Conservation (phyloP, 768 basidiomycete species). For the Tephrocybe sp. region DNA sequence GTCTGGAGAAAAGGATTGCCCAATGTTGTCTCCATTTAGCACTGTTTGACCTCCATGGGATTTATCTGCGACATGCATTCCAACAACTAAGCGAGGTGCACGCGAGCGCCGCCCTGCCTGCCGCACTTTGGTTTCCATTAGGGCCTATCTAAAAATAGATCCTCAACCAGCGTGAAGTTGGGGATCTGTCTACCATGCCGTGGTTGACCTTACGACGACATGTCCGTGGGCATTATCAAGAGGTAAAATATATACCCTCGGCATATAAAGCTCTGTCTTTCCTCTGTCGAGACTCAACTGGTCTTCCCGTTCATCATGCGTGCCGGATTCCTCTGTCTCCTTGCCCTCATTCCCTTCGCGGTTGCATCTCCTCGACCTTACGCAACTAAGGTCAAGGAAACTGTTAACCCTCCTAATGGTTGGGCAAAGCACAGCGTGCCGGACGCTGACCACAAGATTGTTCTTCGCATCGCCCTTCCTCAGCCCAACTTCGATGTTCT, state of each 20-base stretch:
- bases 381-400: constrained; percentile 32
- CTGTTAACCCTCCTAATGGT: constrained; percentile 38
- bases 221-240: too few species aligned
- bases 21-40: too few species aligned
- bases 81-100: too few species aligned
- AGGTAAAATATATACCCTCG: neutral
- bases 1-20: too few species aligned
- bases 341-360: constrained; percentile 8
- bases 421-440: constrained; percentile 51
- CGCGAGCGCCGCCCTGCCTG: too few species aligned
- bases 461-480: constrained; percentile 57
- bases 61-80: too few species aligned
- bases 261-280: constrained; percentile 1
- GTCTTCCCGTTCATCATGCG: constrained; percentile 8
- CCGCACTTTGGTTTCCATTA: too few species aligned
- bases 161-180: too few species aligned
- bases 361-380: constrained; percentile 18
- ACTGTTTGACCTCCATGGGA: too few species aligned
- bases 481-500: constrained; percentile 50
- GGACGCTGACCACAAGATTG: constrained; percentile 43
- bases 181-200: too few species aligned
- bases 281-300: neutral
- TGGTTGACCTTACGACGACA: too few species aligned
- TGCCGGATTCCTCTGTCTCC: constrained; percentile 6
- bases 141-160: constrained; percentile 7